phyloP scores from a whole-genome alignment of 2,329 filamentous ascomycete species.

The Colletotrichum coccodes region DNA sequence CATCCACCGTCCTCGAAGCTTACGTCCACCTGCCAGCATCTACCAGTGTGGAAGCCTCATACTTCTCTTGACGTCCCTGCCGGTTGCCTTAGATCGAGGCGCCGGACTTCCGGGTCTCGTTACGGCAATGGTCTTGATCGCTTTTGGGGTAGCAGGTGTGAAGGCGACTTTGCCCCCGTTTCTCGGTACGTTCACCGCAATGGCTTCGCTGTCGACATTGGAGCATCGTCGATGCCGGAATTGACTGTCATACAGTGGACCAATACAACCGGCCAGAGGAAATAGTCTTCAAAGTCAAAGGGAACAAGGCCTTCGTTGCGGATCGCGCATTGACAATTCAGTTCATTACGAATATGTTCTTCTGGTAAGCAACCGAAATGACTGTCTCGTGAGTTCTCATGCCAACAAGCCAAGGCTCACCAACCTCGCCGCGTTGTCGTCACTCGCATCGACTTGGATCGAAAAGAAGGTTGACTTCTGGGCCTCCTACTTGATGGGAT shows the following conservation, averaged over 20 bases:
- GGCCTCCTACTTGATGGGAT: not conserved
- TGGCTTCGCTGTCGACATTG: not conserved
- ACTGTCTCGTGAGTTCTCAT: not conserved
- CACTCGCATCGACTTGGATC: not conserved
- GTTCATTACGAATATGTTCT: not conserved
- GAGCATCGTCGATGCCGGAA: not conserved
- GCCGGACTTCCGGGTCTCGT: not conserved
- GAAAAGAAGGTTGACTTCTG: not conserved
- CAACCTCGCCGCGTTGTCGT: not conserved
- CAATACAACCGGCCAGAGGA: not conserved
- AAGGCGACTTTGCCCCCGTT: not conserved
- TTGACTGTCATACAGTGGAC: not conserved
- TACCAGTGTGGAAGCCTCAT: not conserved
- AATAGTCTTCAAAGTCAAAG: not conserved
- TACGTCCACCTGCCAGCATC: not conserved
- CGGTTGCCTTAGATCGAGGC: not conserved
- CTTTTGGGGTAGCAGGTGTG: not conserved
- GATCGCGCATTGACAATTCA: not conserved
- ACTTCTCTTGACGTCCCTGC: not conserved
- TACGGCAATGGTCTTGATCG: not conserved
- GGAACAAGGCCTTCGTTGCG: not conserved
- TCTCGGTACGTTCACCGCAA: not conserved
- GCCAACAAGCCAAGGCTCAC: not conserved
- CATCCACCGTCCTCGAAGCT: not conserved
- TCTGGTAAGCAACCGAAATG: not conserved